These are phyloP conservation scores for Cardamine resedifolia DNA, from an alignment of 345 rosid genomes.

Conservation along the genomic window DNA sequence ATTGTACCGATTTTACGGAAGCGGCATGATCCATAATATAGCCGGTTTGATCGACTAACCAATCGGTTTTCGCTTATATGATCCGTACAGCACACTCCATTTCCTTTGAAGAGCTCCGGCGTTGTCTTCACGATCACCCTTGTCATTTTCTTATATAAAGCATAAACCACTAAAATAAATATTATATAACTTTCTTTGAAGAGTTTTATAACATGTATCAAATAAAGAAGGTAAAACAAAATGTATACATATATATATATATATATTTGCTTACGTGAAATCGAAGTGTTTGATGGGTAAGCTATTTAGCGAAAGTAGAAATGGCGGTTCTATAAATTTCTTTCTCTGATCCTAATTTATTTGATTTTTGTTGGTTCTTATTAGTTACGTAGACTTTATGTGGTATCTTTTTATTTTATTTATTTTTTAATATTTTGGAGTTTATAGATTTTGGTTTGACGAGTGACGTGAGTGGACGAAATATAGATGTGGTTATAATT, in stretches of 20 bases:
- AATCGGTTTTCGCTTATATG: slow-evolving; percentile 8
- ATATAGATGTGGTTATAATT: slow-evolving; percentile 35
- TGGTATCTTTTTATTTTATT: slow-evolving; percentile 2
- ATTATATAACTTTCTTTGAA: neutral
- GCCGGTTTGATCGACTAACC: slow-evolving; percentile 27
- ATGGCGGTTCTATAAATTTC: slow-evolving; percentile 19
- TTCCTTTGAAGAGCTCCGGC: slow-evolving; percentile 34
- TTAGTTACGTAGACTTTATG: slow-evolving; percentile 31
- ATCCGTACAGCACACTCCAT: slow-evolving; percentile 34
- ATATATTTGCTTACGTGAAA: too few relatives aligned
- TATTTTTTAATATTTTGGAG: neutral
- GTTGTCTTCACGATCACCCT: slow-evolving; percentile 40
- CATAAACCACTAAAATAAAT: neutral
- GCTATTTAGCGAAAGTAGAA: slow-evolving; percentile 20
- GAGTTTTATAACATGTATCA: neutral
- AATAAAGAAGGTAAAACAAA: neutral
- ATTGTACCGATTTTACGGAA: slow-evolving; percentile 21
- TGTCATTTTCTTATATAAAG: slow-evolving; percentile 33
- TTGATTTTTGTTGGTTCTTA: slow-evolving; percentile 28
- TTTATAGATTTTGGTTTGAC: slow-evolving; percentile 30
- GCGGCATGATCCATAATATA: slow-evolving; percentile 21
- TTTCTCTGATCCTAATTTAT: neutral
- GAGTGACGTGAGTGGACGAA: slow-evolving; percentile 38
- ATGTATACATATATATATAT: too few relatives aligned
- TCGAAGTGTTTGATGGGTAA: slow-evolving; percentile 24